These are phyloP conservation scores for Neospora caninum DNA, from an alignment of 169 alveolate species.

Conservation along the genomic window DNA sequence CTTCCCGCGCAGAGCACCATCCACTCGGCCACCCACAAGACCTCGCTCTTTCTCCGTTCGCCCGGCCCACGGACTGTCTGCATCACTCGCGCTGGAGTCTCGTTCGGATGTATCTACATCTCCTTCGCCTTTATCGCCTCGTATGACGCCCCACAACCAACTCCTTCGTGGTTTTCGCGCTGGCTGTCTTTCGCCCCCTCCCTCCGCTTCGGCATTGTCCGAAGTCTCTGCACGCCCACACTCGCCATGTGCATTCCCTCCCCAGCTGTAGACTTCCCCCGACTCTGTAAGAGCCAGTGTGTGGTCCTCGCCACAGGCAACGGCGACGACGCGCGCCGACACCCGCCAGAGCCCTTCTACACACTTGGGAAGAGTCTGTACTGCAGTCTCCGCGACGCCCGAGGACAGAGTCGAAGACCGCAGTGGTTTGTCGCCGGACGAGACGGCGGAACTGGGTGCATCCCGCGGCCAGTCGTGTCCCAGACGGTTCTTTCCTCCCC, in stretches of 20 bases:
- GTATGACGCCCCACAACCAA: background rate
- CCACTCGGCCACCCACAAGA: constrained; percentile 54
- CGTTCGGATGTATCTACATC: background rate
- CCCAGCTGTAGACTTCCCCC: constrained; percentile 77
- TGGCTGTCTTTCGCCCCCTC: background rate
- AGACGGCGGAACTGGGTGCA: background rate
- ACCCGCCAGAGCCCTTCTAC: constrained; percentile 34
- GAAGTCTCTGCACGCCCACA: constrained; percentile 46
- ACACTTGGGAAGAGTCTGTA: constrained; percentile 31
- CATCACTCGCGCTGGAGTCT: background rate
- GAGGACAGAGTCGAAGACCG: background rate
- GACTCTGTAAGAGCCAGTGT: constrained; percentile 73
- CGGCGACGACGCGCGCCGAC: constrained; percentile 44
- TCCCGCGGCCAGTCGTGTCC: constrained; percentile 41
- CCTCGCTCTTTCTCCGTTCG: background rate
- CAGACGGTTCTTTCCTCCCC: constrained; percentile 49
- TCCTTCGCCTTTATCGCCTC: constrained; percentile 18
- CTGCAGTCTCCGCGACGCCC: background rate
- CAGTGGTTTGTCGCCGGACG: background rate
- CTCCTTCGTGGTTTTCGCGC: no score
- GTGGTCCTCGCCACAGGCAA: constrained; percentile 78
- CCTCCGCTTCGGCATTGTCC: background rate
- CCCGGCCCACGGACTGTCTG: constrained; percentile 16
- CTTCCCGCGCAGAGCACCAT: constrained; percentile 38
- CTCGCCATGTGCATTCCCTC: constrained; percentile 69